Evolutionary conservation across 1,284 basidiomycete genomes (phyloP).

Genomic region (Austropuccinia psidii): DNA sequence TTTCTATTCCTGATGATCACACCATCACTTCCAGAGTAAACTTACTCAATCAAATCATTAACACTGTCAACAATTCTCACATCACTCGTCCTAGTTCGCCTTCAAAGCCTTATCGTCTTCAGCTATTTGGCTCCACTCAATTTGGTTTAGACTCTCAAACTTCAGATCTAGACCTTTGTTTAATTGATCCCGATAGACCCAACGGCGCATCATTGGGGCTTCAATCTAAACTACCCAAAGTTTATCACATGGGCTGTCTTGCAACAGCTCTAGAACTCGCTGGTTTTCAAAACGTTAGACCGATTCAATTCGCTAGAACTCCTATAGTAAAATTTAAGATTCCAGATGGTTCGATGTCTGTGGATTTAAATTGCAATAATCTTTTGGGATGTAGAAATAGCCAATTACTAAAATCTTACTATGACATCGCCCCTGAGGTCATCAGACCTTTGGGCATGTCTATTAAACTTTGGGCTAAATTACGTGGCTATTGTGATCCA

Average conservation of each 20-base stretch:
- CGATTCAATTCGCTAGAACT: background rate
- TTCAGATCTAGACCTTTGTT: slow-evolving; percentile 25
- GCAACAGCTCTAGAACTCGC: background rate
- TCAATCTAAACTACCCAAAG: background rate
- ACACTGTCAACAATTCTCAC: too few relatives aligned
- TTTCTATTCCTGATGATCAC: too few relatives aligned
- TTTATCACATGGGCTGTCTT: background rate
- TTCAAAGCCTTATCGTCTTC: background rate
- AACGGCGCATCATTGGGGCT: background rate
- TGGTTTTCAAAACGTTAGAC: background rate
- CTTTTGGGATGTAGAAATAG: slow-evolving; percentile 13
- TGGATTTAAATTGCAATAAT: slow-evolving; percentile 28
- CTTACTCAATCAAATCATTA: too few relatives aligned
- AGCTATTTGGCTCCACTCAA: slow-evolving; percentile 16
- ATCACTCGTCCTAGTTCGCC: too few relatives aligned
- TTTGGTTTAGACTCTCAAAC: slow-evolving; percentile 9
- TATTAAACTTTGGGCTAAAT: slow-evolving; percentile 11
- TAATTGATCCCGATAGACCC: slow-evolving; percentile 18
- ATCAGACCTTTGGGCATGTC: slow-evolving; percentile 11
- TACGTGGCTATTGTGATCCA: slow-evolving; percentile 1
- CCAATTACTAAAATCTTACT: background rate
- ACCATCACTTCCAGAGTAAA: too few relatives aligned
- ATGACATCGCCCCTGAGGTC: background rate
- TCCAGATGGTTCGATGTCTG: background rate
- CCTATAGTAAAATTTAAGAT: slow-evolving; percentile 14